Base-by-base conservation (phyloP, 768 basidiomycete species). In the Rhodotorula taiwanensis region DNA sequence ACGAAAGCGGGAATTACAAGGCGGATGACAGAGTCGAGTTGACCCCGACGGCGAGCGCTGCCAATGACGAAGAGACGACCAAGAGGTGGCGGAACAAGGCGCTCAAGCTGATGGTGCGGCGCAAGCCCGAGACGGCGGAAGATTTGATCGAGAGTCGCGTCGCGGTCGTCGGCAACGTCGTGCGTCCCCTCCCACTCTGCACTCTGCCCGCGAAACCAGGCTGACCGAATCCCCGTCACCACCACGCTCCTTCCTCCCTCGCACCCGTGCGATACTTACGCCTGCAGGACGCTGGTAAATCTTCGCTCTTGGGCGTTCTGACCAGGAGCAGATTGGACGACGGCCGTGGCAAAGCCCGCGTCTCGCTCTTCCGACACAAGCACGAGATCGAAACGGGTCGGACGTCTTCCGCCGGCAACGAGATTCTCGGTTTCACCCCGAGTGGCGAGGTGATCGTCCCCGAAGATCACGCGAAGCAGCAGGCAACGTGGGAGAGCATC, bases 301-400 rank as follows among this genome's bases (percentile, higher is more conserved):
- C 58, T 2, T 61, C 62, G 7, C 43, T 64, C 2, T 43, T 69
- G 11, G 67, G 67, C 36, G 95, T 98, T 13, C 78, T 99, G 16
- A 98, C 94, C n/a, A 81, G 92, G 75, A 94, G 92, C 81, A 79
- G 69, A 70, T 67, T 75, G 34, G 73, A 71, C 53, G 72, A 70
- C 39, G 67, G 67, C 15, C 59, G 72, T 47, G 75, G 61, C 2
- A 42, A 67, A 48, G 76, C 78, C 1, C 87, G 94, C 55, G 87
- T 97, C 8, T 84, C 86, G 6, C 78, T 99, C 13, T 98, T 98
- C 76, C 81, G 94, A 58, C 95, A 99, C 75, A 95, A 97, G 75
- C 95, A 99, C 73, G 95, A 99, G 76, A 80, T 97, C 56, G 95
- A 98, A 78, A 91, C 87, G 25, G 94, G 94, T 10, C 79, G 95